Percentiles rank a stretch among this genome's conserved stretches.
Conservation (phyloP, 2,329 filamentous ascomycete species). For the Colletotrichum tofieldiae region DNA sequence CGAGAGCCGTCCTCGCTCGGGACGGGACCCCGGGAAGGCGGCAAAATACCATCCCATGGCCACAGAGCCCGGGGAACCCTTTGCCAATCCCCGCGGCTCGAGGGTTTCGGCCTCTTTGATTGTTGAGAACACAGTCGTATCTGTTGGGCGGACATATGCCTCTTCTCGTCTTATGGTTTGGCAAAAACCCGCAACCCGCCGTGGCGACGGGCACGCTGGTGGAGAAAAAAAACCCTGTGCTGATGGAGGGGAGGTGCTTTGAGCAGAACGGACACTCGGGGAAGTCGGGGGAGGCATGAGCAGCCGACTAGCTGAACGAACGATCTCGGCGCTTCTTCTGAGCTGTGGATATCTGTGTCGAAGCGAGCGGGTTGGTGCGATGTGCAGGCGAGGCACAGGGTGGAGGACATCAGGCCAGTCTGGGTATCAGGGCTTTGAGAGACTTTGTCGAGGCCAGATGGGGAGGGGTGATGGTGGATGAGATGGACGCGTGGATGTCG, state of each 20-base stretch:
- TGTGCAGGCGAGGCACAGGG: slow-evolving; percentile 2
- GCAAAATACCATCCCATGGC: not conserved
- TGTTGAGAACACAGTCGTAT: not conserved
- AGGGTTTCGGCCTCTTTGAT: not conserved
- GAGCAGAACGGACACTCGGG: not conserved
- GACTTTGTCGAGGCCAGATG: not conserved
- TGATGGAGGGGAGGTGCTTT: slow-evolving; percentile 4
- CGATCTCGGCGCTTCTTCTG: slow-evolving; percentile 14
- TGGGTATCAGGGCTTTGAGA: slow-evolving; percentile 12
- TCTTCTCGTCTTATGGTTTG: not conserved
- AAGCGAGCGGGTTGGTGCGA: slow-evolving; percentile 20
- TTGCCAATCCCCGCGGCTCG: not conserved
- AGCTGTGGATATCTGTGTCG: not conserved
- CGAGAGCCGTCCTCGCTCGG: not conserved
- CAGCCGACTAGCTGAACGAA: not conserved
- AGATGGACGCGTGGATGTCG: not conserved
- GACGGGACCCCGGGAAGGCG: not conserved
- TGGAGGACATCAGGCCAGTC: slow-evolving; percentile 12
- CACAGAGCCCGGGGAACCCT: not conserved
- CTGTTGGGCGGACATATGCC: not conserved
- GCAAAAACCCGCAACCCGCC: not conserved
- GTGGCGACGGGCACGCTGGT: slow-evolving; percentile 22
- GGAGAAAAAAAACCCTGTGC: not conserved
- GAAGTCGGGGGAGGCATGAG: not conserved
- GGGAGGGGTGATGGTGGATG: not conserved